Evolutionary conservation across 495 filamentous ascomycete genomes (phyloP), one percentile per base, ranked within the genome.

Genomic region (Penicillium parvum): DNA sequence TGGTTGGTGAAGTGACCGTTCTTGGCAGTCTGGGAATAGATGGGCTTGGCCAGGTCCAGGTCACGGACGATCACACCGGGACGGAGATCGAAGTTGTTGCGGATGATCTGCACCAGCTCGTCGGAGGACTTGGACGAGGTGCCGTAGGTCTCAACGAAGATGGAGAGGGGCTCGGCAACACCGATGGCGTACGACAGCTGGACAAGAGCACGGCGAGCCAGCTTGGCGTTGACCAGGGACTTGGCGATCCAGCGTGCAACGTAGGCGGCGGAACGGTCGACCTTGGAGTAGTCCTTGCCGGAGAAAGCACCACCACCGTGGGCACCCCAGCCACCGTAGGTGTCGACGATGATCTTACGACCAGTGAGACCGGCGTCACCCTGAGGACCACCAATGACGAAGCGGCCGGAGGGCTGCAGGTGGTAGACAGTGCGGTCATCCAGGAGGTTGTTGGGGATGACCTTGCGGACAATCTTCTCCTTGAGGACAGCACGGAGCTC

Each of bases 241-340:
- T 98, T 98, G 66, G 92, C 92, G 68, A 98, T 86, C 92, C 92
- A 98, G 57, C 92, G 88, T 58, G 84, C 90, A 52, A 96, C 81
- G 75, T 98, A 98, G 60, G 92, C 92, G 53, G 92, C 92, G 21
- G 91, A 96, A 55, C 92, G 87, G 68, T 98, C 92, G 71, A 98
- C 92, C 79, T 98, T 98, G 74, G 89, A 95, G 86, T 96, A 98
- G 69, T 98, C 92, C 83, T 98, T 98, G 64, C 92, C 92, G 62
- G 92, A 97, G 85, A 98, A 98, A 69, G 92, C 92, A 81, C 92
- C 92, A 75, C 92, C 92, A 79, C 92, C 92, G 78, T 98, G 92
- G 55, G 92, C 92, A 75, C 92, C 92, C 92, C 92, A 98, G 59
- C 92, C 92, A 76, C 92, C 92, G 76, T 98, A 98, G 71, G 92